These are phyloP conservation scores for Yamadazyma siamensis DNA, from an alignment of 1,139 yeast species.

Conservation along the genomic window DNA sequence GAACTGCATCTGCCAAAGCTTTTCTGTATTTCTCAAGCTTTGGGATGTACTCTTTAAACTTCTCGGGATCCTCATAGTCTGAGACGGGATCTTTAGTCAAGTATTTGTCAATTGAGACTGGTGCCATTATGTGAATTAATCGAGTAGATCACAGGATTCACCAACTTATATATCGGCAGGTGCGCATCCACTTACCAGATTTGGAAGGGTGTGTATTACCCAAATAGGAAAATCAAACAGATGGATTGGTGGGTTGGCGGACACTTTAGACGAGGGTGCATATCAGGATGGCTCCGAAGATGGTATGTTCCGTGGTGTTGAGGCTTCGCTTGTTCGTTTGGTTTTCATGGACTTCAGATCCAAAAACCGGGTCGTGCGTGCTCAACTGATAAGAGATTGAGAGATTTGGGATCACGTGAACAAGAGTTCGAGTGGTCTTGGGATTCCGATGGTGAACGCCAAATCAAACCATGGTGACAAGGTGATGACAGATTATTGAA, in stretches of 20 bases:
- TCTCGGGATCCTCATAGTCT: slow-evolving; percentile 36
- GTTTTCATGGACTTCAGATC: no score
- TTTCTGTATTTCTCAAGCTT: slow-evolving; percentile 48
- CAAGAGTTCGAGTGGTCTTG: no score
- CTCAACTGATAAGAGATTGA: no score
- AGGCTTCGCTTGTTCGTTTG: no score
- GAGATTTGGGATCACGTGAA: no score
- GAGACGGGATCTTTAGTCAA: slow-evolving; percentile 31
- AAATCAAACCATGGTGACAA: no score
- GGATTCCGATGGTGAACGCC: no score
- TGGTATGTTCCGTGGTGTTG: no score
- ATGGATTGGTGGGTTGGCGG: neutral
- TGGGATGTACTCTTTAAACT: slow-evolving; percentile 42
- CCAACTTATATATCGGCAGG: slow-evolving; percentile 1
- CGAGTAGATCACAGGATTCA: neutral
- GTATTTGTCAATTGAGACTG: slow-evolving; percentile 17
- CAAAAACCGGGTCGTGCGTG: no score
- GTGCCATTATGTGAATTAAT: neutral
- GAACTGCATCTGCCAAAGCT: slow-evolving; percentile 36
- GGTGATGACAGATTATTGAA: no score
- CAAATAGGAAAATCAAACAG: neutral
- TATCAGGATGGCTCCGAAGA: no score
- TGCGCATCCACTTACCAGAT: slow-evolving; percentile 3
- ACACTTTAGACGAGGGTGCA: no score
- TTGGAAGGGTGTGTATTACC: neutral